Evolutionary conservation across 352 stramenopile genomes (phyloP).

Genomic region (Globisporangium paddicum): DNA sequence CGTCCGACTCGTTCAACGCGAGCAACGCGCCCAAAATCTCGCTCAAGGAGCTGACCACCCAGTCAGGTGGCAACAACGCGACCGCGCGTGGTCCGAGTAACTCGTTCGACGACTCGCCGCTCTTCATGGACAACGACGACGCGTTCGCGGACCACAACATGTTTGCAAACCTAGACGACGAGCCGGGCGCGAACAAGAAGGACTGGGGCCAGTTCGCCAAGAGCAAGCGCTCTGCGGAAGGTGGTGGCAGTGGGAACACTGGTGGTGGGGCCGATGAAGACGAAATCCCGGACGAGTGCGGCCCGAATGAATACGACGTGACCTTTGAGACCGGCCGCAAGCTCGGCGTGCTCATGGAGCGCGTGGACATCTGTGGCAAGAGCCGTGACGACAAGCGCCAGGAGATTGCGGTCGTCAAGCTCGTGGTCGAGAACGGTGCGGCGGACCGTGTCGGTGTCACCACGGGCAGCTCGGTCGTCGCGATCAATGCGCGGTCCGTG

Average conservation of each 20-base stretch:
- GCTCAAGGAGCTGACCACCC: constrained; percentile 27
- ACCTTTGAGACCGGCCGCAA: constrained; percentile 73
- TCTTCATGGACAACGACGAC: constrained; percentile 59
- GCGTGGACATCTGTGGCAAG: constrained; percentile 58
- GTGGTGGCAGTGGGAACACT: not conserved
- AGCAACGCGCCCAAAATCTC: constrained; percentile 31
- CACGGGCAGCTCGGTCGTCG: constrained; percentile 65
- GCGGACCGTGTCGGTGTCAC: constrained; percentile 62
- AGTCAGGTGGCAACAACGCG: constrained; percentile 9
- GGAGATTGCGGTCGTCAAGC: constrained; percentile 72
- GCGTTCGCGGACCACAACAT: constrained; percentile 52
- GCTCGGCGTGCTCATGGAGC: constrained; percentile 80
- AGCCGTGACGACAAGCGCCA: constrained; percentile 43
- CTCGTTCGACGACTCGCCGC: constrained; percentile 41
- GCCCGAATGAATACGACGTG: constrained; percentile 65
- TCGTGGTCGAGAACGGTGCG: constrained; percentile 74
- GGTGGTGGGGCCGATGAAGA: constrained; percentile 11
- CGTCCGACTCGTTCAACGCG: constrained; percentile 39
- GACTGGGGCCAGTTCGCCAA: constrained; percentile 15
- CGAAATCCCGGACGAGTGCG: constrained; percentile 29
- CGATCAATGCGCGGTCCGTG: constrained; percentile 59
- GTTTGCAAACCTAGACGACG: constrained; percentile 68
- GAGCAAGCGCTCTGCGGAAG: not conserved
- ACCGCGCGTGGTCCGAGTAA: constrained; percentile 10
- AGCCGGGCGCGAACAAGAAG: constrained; percentile 17